Evolutionary conservation across 345 rosid genomes (phyloP), one percentile per base, ranked within the genome.

Genomic region (Ailanthus altissimus): DNA sequence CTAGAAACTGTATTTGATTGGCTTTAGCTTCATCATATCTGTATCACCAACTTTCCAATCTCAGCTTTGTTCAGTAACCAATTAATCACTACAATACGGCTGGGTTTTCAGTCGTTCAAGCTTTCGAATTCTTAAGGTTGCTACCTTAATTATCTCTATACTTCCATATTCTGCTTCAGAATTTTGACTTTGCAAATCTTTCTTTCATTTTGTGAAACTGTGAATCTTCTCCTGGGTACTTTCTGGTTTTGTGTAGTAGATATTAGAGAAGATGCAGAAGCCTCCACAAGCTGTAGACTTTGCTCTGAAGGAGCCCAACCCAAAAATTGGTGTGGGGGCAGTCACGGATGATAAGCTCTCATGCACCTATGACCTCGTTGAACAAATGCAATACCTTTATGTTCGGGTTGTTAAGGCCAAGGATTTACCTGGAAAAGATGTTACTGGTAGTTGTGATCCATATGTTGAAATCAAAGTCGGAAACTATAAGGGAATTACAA

Each of bases 381-480:
- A 96, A 85, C 99, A 96, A 82, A 96, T 96, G 99, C 94, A 92
- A 21, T 96, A 96, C 86, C 97, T 96, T 43, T 96, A 93, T 75
- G 97, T 96, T 57, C 92, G 85, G 47, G 97, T 93, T 9, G 89
- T 93, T 40, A 96, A 95, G 83, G 98, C 99, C 10, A 95, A 90
- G 81, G 99, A 93, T 10, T 80, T 95, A 76, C 97, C 98, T 0
- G 90, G 82, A 8, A 93, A 91, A 79, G 98, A 93, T 82, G 89
- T 89, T 4, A 92, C 91, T 1, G 97, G 99, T 64, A 85, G 94
- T 42, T 90, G 97, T 47, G 97, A 95, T 63, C 99, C 99, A 57
- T 93, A 90, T 60, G 98, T 92, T 43, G 98, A 95, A 84, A 98
- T 92, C 51, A 95, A 77, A 81, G 93, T 95, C 0, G 99, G 99